phyloP scores from a whole-genome alignment of 1,284 basidiomycete species.

The Erythrobasidium hasegawianum region DNA sequence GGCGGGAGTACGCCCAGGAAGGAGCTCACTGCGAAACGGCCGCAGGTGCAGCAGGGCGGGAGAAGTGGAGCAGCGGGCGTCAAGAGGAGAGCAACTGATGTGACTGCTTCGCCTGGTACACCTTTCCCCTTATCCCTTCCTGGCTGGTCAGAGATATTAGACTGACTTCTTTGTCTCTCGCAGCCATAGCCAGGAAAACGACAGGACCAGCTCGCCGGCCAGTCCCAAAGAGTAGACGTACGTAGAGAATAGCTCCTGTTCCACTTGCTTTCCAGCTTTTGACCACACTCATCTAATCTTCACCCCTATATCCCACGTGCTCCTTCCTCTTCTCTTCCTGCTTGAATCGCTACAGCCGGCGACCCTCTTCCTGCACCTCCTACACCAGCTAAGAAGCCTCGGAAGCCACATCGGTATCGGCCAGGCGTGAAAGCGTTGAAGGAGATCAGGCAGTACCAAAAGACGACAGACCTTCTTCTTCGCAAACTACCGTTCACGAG shows the following conservation, averaged over 20 bases:
- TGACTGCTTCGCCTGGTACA: background rate
- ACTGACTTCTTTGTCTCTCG: background rate
- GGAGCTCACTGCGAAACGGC: slow-evolving; percentile 25
- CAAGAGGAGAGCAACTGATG: background rate
- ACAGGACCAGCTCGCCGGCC: slow-evolving; percentile 7
- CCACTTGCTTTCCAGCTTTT: too few relatives aligned
- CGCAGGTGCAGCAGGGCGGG: slow-evolving; percentile 1
- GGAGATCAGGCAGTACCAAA: slow-evolving; percentile 91
- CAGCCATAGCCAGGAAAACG: slow-evolving; percentile 17
- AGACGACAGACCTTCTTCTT: slow-evolving; percentile 80
- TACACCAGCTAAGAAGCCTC: slow-evolving; percentile 12
- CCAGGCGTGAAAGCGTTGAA: slow-evolving; percentile 83
- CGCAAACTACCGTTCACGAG: slow-evolving; percentile 86
- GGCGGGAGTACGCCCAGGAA: slow-evolving; percentile 11
- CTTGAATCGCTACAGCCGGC: slow-evolving; percentile 9
- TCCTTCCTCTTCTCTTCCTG: background rate
- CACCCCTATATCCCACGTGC: background rate
- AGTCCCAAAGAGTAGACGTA: slow-evolving; percentile 12
- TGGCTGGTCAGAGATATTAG: too few relatives aligned
- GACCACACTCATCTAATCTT: too few relatives aligned
- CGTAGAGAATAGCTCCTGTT: background rate
- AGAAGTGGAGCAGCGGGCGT: too few relatives aligned
- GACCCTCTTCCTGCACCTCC: slow-evolving; percentile 28
- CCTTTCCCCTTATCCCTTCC: background rate
- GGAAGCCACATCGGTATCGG: slow-evolving; percentile 62